Conservation (phyloP, 2,329 filamentous ascomycete genomes). For the Trichothecium sympodiale region DNA sequence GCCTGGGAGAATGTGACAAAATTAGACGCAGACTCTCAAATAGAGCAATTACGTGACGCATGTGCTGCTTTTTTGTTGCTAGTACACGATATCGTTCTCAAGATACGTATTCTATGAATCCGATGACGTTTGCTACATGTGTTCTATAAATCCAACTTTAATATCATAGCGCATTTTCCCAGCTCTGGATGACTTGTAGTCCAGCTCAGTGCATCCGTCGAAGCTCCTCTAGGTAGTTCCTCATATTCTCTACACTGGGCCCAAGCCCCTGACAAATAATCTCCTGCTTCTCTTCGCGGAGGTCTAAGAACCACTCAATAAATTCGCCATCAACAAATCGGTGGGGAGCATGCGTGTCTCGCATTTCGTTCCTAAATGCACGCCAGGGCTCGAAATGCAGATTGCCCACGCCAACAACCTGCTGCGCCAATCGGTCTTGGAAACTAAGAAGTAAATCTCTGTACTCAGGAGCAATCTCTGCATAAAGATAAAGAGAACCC, state of each 20-base stretch:
- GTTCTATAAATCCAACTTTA: too few relatives aligned
- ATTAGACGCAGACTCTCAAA: too few relatives aligned
- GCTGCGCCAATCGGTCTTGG: constrained; percentile 57
- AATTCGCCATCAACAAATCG: constrained; percentile 90
- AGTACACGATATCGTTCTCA: too few relatives aligned
- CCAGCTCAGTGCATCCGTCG: constrained; percentile 44
- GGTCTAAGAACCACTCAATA: constrained; percentile 72
- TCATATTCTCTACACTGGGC: constrained; percentile 51
- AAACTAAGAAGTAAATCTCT: constrained; percentile 76
- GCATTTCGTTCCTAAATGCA: constrained; percentile 65
- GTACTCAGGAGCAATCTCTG: constrained; percentile 58
- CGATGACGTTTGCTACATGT: too few relatives aligned
- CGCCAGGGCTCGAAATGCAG: constrained; percentile 71
- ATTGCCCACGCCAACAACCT: constrained; percentile 58
- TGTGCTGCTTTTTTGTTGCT: too few relatives aligned
- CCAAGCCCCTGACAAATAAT: constrained; percentile 43
- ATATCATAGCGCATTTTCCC: too few relatives aligned
- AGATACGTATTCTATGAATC: too few relatives aligned
- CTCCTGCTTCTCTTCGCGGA: constrained; percentile 46
- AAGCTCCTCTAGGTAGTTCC: constrained; percentile 50
- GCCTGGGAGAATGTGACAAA: too few relatives aligned
- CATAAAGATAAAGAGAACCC: constrained; percentile 84
- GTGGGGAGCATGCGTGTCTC: constrained; percentile 66
- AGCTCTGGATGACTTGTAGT: too few relatives aligned
- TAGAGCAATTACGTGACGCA: too few relatives aligned